Evolutionary conservation across 257 asterid species (phyloP).

Genomic region (Craterostigma plantagineum): DNA sequence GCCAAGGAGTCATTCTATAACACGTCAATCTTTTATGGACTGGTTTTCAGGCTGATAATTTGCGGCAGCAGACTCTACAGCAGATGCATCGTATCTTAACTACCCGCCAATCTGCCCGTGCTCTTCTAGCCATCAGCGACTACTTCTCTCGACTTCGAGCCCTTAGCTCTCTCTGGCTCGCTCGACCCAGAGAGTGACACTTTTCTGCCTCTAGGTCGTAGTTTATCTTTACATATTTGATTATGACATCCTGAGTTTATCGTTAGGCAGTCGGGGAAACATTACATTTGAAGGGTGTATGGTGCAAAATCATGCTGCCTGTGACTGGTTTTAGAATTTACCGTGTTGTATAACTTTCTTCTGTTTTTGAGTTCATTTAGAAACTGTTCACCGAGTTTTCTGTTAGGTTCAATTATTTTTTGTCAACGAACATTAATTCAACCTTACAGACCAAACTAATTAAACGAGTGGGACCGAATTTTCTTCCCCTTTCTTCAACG

Average conservation of each 20-base stretch:
- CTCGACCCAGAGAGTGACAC: constrained; percentile 69
- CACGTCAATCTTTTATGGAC: too few species aligned
- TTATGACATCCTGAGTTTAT: too few species aligned
- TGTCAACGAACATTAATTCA: too few species aligned
- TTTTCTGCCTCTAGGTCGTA: not conserved
- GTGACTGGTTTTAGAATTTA: constrained; percentile 4
- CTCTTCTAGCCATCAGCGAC: constrained; percentile 74
- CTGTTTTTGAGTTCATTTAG: too few species aligned
- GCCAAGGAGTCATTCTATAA: too few species aligned
- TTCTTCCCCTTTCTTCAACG: too few species aligned
- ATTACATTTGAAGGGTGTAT: not conserved
- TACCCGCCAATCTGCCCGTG: constrained; percentile 89
- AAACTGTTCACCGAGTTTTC: too few species aligned
- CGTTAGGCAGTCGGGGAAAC: too few species aligned
- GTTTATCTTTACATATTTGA: too few species aligned
- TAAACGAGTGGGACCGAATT: too few species aligned
- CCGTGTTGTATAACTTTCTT: not conserved
- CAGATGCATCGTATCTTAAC: constrained; percentile 86
- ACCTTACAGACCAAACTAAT: too few species aligned
- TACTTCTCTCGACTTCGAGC: constrained; percentile 88
- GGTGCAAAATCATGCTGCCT: constrained; percentile 6
- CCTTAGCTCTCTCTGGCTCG: constrained; percentile 90
- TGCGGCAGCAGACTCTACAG: constrained; percentile 82
- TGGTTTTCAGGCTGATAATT: constrained; percentile 62
- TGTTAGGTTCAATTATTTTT: too few species aligned